Percentiles rank a stretch among this genome's conserved stretches.
These are phyloP conservation scores for Verbena officinalis DNA, from an alignment of 257 asterid species.

Conservation along the genomic window DNA sequence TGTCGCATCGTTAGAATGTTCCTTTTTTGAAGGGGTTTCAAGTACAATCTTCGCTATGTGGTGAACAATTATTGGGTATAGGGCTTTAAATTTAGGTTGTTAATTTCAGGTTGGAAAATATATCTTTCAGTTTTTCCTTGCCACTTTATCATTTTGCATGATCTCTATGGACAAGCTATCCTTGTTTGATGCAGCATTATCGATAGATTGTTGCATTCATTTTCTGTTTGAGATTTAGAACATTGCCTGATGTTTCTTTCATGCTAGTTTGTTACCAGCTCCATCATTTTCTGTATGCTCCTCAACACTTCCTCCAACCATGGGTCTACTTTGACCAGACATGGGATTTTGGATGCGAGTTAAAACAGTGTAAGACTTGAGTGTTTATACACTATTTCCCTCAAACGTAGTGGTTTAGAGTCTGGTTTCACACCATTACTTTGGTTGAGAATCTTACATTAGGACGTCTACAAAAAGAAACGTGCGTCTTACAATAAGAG, in stretches of 20 bases:
- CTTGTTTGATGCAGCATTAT: not conserved
- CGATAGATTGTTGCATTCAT: not conserved
- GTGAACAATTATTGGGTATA: not conserved
- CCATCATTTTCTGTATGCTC: not conserved
- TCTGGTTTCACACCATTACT: not conserved
- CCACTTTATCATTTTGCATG: not conserved
- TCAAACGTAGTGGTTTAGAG: not conserved
- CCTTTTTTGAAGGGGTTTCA: not conserved
- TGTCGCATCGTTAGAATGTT: not conserved
- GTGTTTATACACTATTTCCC: not conserved
- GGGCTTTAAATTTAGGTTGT: not conserved
- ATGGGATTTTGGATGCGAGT: not conserved
- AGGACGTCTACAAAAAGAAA: not conserved
- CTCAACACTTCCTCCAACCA: not conserved
- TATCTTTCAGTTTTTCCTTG: conserved; percentile 1
- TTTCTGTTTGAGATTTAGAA: not conserved
- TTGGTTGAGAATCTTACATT: not conserved
- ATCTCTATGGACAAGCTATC: not conserved
- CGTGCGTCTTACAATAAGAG: not conserved
- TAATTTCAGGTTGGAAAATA: not conserved
- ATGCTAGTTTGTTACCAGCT: not conserved
- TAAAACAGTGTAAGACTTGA: not conserved
- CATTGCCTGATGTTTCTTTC: not conserved
- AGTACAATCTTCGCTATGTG: not conserved
- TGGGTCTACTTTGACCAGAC: not conserved